Percentiles rank a stretch among this genome's conserved stretches.
phyloP scores from a whole-genome alignment of 2,329 filamentous ascomycete genomes.

The Ceratocystis cubensis region DNA sequence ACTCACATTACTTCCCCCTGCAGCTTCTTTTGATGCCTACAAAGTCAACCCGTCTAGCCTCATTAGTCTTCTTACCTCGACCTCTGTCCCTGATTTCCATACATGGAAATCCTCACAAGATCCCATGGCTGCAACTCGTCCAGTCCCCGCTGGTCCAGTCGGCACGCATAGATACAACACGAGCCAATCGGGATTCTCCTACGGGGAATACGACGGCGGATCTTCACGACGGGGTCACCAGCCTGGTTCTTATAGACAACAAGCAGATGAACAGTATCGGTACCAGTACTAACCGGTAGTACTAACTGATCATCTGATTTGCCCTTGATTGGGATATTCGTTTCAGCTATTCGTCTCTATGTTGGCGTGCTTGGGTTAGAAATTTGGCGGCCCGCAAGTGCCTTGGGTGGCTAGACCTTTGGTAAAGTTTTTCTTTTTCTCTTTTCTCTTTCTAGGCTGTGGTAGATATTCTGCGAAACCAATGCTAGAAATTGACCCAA shows the following conservation, averaged over 20 bases:
- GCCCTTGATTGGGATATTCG: neutral
- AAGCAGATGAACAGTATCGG: constrained; percentile 15
- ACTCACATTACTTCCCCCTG: constrained; percentile 61
- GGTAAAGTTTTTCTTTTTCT: neutral
- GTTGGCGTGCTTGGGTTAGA: neutral
- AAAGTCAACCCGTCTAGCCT: constrained; percentile 48
- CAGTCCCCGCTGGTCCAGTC: constrained; percentile 29
- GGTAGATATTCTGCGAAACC: neutral
- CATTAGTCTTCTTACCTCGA: constrained; percentile 56
- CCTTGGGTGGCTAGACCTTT: neutral
- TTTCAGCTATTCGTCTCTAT: neutral
- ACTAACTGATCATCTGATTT: neutral
- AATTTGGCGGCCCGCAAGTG: neutral
- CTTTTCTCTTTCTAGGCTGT: neutral
- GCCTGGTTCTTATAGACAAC: constrained; percentile 13
- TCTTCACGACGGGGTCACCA: constrained; percentile 12
- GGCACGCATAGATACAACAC: constrained; percentile 34
- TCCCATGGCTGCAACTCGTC: constrained; percentile 19
- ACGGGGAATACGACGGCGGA: constrained; percentile 26
- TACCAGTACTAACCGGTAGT: constrained; percentile 13
- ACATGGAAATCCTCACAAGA: constrained; percentile 38
- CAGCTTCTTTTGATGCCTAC: constrained; percentile 26
- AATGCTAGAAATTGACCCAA: neutral
- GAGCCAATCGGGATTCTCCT: constrained; percentile 37
- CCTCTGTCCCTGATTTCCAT: constrained; percentile 50